Evolutionary conservation across 306 rosid genomes (phyloP).

Genomic region (Elaeagnus macrophylla): DNA sequence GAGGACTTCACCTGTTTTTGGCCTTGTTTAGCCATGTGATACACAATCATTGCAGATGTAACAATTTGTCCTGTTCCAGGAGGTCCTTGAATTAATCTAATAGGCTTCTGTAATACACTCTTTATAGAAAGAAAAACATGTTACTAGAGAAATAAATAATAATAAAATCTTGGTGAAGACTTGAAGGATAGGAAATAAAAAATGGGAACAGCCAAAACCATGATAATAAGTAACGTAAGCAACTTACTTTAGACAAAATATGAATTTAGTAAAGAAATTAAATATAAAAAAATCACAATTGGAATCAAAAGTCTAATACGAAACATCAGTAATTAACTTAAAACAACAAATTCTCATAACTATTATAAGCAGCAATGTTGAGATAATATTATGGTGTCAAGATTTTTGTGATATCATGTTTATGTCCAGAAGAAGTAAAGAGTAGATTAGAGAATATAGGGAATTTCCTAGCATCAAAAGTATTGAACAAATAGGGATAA

Average conservation of each 20-base stretch:
- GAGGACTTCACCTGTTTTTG: constrained; percentile 72
- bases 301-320: no score
- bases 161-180: background rate
- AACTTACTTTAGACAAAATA: no score
- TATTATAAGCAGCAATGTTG: constrained; percentile 57
- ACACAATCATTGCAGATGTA: constrained; percentile 95
- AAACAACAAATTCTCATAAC: constrained; percentile 17
- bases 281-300: no score
- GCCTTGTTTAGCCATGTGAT: constrained; percentile 99
- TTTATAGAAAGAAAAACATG: constrained; percentile 96
- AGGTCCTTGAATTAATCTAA: constrained; percentile 99
- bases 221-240: no score
- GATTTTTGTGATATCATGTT: constrained; percentile 79
- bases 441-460: constrained; percentile 88
- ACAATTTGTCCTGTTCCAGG: constrained; percentile 99
- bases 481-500: constrained; percentile 77
- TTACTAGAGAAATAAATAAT: constrained; percentile 4
- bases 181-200: no score
- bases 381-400: constrained; percentile 63
- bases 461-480: constrained; percentile 81
- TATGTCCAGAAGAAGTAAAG: constrained; percentile 51
- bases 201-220: no score
- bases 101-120: constrained; percentile 97
- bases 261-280: no score
- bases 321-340: no score